These are phyloP conservation scores for Pythium myriotylum DNA, from an alignment of 352 stramenopile genomes.

Conservation along the genomic window DNA sequence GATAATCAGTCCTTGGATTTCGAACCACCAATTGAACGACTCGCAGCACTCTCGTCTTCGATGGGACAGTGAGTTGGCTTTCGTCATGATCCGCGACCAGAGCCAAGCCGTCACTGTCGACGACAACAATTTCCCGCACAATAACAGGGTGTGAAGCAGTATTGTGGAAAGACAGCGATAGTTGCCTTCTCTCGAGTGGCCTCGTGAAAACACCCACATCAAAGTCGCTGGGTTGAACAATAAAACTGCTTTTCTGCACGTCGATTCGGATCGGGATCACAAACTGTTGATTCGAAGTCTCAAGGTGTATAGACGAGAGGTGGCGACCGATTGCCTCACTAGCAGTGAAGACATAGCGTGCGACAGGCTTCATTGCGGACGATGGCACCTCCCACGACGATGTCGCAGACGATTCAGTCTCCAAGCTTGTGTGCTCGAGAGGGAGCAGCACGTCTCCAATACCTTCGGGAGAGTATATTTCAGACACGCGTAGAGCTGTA, in stretches of 20 bases:
- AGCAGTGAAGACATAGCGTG: slow-evolving; percentile 38
- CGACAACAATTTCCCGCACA: slow-evolving; percentile 39
- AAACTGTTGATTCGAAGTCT: neutral
- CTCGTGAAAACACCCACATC: slow-evolving; percentile 23
- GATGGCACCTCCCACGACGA: slow-evolving; percentile 46
- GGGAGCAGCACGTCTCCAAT: slow-evolving; percentile 33
- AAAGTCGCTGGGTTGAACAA: slow-evolving; percentile 13
- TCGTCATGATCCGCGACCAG: slow-evolving; percentile 36
- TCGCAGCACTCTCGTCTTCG: slow-evolving; percentile 36
- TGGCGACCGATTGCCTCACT: slow-evolving; percentile 5
- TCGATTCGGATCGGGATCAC: slow-evolving; percentile 15
- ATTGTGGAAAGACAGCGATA: slow-evolving; percentile 37
- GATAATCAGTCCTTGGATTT: neutral
- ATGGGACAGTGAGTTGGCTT: slow-evolving; percentile 32
- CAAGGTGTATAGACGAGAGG: slow-evolving; percentile 4
- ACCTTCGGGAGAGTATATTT: slow-evolving; percentile 48
- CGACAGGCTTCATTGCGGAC: slow-evolving; percentile 35
- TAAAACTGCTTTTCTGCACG: slow-evolving; percentile 9
- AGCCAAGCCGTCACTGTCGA: slow-evolving; percentile 32
- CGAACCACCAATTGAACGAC: slow-evolving; percentile 36
- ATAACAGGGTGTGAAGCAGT: slow-evolving; percentile 37
- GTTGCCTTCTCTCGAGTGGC: slow-evolving; percentile 9
- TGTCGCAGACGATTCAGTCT: neutral
- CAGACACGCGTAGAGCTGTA: slow-evolving; percentile 42
- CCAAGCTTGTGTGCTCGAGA: neutral